Percentiles rank a stretch among this genome's conserved stretches.
phyloP scores from a whole-genome alignment of 2,329 filamentous ascomycete species.

The Botrytis fabae region DNA sequence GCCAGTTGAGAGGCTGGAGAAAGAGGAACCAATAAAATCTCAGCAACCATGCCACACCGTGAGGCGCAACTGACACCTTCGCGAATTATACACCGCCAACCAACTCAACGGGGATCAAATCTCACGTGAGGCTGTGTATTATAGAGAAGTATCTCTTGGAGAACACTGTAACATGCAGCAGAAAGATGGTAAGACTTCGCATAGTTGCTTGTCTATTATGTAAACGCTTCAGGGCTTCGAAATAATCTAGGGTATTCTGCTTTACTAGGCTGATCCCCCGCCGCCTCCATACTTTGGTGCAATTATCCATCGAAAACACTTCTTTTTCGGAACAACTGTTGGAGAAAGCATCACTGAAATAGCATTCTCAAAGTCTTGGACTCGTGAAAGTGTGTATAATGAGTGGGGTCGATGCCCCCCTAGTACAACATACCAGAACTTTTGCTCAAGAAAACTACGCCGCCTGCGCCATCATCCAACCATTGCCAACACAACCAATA shows the following conservation, averaged over 20 bases:
- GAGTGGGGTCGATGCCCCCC: background rate
- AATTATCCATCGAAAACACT: background rate
- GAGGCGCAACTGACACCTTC: conserved; percentile 4
- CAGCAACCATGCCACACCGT: background rate
- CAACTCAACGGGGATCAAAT: background rate
- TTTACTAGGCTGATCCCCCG: background rate
- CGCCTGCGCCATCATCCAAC: background rate
- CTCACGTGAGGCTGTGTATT: background rate
- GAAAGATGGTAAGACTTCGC: background rate
- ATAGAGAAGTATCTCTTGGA: background rate
- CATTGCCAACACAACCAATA: background rate
- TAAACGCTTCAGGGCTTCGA: background rate
- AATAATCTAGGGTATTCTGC: background rate
- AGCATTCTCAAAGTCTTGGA: background rate
- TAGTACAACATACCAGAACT: background rate
- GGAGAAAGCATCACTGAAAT: background rate
- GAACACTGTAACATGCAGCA: background rate
- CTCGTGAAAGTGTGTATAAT: background rate
- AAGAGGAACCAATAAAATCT: background rate
- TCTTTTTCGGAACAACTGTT: background rate
- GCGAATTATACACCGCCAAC: background rate
- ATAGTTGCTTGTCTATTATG: background rate
- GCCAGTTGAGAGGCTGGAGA: background rate
- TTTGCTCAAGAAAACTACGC: background rate
- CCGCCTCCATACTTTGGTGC: background rate